Evolutionary conservation across 768 basidiomycete genomes (phyloP), one percentile per base, ranked within the genome.

Genomic region (Lactifluus subvellereus): DNA sequence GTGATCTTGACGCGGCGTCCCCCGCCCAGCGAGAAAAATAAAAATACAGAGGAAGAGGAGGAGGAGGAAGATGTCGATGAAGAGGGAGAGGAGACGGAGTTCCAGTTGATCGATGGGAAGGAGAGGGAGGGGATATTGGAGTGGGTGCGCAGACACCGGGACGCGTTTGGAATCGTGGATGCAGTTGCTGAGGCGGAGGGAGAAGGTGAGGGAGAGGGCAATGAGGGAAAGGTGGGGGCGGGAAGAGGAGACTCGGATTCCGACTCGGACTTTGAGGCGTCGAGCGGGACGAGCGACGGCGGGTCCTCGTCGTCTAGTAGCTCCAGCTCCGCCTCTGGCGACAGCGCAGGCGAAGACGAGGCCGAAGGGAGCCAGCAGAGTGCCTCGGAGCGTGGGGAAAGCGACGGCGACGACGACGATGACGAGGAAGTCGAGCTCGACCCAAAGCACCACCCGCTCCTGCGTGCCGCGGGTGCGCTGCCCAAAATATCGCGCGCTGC

Each of bases 21-120:
- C 38, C 48, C 64, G 76, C 75, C 30, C 72, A 80, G 51, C 79
- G 47, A 32, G 0, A 61, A 18, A 0, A 64, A 59, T 6, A 60
- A 27, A 27, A 3, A 55, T 5, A 58, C 30, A 1, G 74, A 69
- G 13, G 73, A 69, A 1, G 74, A 71, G n/a, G 75, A 73, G 30
- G 75, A 72, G 2, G 77, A 76, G 22, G 78, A 75, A 20, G 78
- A 71, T n/a, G n/a, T n/a, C 1, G 81, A 78, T 33, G 79, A 76
- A 8, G 76, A 77, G 8, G 79, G 79, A 0, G 75, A 82, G 50
- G 87, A 89, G 71, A 83, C 83, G 1, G 83, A 84, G 69, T 88
- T 91, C 69, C 78, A 80, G 35, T 84, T 89, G 81, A 79, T 91
- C 4, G 89, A 91, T 65, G 83, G 82, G 32, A 78, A 77, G 66